These are phyloP conservation scores for Phaeolepiota aurea DNA, from an alignment of 768 basidiomycete genomes.

Conservation along the genomic window DNA sequence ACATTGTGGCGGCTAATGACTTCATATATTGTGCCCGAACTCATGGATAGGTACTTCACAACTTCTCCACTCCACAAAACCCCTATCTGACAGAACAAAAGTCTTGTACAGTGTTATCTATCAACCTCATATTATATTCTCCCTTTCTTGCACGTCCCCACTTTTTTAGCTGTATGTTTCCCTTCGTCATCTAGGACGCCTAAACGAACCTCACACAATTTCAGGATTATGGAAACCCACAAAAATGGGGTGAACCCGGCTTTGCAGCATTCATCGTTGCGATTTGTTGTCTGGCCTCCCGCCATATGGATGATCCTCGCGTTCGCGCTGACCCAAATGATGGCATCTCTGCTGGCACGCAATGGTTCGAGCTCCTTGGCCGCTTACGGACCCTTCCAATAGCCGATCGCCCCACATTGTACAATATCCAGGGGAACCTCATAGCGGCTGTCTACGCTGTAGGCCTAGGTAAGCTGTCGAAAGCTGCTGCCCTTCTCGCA, in stretches of 20 bases:
- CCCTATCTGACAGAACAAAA: slow-evolving; percentile 17
- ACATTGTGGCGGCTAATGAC: slow-evolving; percentile 83
- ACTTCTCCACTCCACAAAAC: slow-evolving; percentile 2
- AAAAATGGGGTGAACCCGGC: slow-evolving; percentile 93
- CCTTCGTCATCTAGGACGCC: slow-evolving; percentile 5
- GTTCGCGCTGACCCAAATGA: slow-evolving; percentile 78
- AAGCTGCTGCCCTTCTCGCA: slow-evolving; percentile 77
- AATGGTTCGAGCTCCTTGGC: slow-evolving; percentile 87
- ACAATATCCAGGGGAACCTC: slow-evolving; percentile 87
- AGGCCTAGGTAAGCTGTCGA: slow-evolving; percentile 82
- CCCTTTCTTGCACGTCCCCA: slow-evolving; percentile 88
- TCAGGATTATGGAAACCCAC: slow-evolving; percentile 88
- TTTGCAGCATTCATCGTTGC: slow-evolving; percentile 94
- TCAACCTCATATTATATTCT: slow-evolving; percentile 92
- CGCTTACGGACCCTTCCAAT: slow-evolving; percentile 84
- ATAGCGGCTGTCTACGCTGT: slow-evolving; percentile 92
- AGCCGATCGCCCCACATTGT: slow-evolving; percentile 82
- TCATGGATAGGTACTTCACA: slow-evolving; percentile 79
- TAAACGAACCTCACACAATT: slow-evolving; percentile 2
- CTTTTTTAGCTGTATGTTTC: slow-evolving; percentile 63
- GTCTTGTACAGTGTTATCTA: slow-evolving; percentile 76
- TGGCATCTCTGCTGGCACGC: slow-evolving; percentile 81
- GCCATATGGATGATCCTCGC: slow-evolving; percentile 89
- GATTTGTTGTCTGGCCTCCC: slow-evolving; percentile 82
- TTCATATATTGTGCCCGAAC: slow-evolving; percentile 75